phyloP scores from a whole-genome alignment of 306 rosid species.

The Notholithocarpus densiflorus region DNA sequence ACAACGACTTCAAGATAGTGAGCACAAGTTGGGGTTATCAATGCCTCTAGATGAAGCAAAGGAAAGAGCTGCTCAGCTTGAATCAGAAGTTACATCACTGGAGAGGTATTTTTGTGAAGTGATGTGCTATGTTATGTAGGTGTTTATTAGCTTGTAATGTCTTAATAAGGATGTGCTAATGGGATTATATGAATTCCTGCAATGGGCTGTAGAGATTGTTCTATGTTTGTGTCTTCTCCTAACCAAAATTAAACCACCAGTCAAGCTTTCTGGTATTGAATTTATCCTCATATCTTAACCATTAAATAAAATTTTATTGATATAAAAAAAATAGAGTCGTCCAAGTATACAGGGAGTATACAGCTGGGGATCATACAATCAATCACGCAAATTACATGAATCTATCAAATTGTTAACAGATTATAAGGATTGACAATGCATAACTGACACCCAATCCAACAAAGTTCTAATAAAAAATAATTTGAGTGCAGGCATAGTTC shows the following conservation, averaged over 20 bases:
- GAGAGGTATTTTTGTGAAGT: slow-evolving; percentile 58
- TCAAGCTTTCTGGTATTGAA: background rate
- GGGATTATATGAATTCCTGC: background rate
- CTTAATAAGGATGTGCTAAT: background rate
- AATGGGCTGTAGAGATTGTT: background rate
- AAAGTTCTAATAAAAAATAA: no score
- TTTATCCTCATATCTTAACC: background rate
- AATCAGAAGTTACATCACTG: slow-evolving; percentile 68
- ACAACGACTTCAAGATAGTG: slow-evolving; percentile 80
- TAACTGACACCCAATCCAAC: no score
- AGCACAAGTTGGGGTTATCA: slow-evolving; percentile 73
- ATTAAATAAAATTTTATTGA: background rate
- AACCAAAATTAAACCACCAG: background rate
- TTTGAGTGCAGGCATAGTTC: no score
- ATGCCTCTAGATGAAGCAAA: slow-evolving; percentile 86
- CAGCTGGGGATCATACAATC: no score
- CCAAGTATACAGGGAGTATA: no score
- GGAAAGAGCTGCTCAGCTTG: slow-evolving; percentile 80
- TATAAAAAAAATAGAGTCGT: no score
- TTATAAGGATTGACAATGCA: no score
- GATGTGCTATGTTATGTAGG: background rate
- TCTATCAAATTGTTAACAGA: no score
- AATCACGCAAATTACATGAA: no score
- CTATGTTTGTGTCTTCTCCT: background rate
- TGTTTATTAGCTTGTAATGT: background rate